Evolutionary conservation across 169 alveolate species (phyloP).

Genomic region (Toxoplasma gondii): DNA sequence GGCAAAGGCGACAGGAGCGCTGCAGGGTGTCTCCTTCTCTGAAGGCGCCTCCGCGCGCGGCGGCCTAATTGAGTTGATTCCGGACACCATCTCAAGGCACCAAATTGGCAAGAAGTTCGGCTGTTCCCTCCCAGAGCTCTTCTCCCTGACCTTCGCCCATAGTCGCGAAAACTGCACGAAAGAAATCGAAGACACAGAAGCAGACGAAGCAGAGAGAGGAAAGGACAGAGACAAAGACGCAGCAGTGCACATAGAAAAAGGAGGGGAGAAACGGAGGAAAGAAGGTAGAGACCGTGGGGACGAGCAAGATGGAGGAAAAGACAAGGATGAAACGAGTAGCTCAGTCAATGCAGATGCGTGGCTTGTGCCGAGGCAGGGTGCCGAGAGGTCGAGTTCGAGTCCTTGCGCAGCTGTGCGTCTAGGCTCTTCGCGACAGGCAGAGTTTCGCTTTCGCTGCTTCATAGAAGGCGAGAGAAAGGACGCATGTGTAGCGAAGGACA

Average conservation of each 20-base stretch:
- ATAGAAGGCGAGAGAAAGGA: not conserved
- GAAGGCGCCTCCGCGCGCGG: constrained; percentile 68
- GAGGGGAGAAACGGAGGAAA: no score
- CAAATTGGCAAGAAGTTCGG: constrained; percentile 81
- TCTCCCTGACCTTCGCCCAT: constrained; percentile 67
- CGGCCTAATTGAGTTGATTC: constrained; percentile 90
- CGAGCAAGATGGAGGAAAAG: no score
- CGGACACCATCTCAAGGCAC: constrained; percentile 87
- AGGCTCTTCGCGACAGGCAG: not conserved
- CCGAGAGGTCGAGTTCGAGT: no score
- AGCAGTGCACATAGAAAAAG: no score
- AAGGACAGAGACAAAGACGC: no score
- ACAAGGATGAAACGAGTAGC: not conserved
- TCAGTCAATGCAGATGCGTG: not conserved
- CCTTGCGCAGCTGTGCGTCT: not conserved
- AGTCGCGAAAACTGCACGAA: not conserved
- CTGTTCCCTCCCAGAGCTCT: constrained; percentile 76
- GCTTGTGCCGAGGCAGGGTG: no score
- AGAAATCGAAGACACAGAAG: not conserved
- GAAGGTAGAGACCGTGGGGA: no score
- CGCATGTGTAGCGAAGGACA: not conserved
- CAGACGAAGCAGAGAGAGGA: no score
- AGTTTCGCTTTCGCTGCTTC: not conserved
- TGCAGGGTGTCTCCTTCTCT: no score
- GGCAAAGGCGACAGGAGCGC: no score